A percentile compares a stretch with the other conserved stretches of the same genome.
phyloP scores from a whole-genome alignment of 2,329 filamentous ascomycete genomes.

The Didymella arachidicola region DNA sequence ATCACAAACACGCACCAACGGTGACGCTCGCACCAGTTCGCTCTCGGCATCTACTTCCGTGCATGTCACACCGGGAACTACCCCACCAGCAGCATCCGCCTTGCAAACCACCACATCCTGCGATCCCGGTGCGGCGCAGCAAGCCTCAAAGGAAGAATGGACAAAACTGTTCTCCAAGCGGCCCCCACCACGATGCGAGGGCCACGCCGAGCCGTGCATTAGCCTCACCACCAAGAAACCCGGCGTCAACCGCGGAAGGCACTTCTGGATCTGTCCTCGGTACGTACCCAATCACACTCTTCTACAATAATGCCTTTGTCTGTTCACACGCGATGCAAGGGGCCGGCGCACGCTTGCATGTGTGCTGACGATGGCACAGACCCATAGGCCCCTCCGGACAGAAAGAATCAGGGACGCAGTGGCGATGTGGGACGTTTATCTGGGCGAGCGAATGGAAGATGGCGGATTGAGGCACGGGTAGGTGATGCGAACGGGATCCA shows the following conservation, averaged over 20 bases:
- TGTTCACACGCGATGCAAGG: constrained; percentile 11
- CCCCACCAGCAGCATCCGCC: constrained; percentile 12
- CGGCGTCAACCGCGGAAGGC: constrained; percentile 76
- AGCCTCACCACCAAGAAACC: constrained; percentile 86
- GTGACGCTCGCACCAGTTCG: constrained; percentile 3
- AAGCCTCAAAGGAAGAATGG: constrained; percentile 77
- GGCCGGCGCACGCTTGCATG: constrained; percentile 1
- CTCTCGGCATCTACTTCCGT: constrained; percentile 8
- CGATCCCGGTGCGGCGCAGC: constrained; percentile 61
- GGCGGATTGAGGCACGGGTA: constrained; percentile 21
- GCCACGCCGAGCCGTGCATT: constrained; percentile 85
- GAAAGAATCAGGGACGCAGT: constrained; percentile 84
- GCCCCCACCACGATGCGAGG: constrained; percentile 77
- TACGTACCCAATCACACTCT: constrained; percentile 37
- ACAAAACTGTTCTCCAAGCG: constrained; percentile 81
- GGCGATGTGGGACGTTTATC: constrained; percentile 87
- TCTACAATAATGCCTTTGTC: constrained; percentile 5
- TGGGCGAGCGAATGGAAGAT: constrained; percentile 71
- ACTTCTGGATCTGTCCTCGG: constrained; percentile 74
- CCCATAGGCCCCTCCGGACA: constrained; percentile 85
- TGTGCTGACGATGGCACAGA: constrained; percentile 45
- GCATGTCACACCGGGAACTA: constrained; percentile 7
- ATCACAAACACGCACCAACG: constrained; percentile 4
- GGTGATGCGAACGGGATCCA: constrained; percentile 9
- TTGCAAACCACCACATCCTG: constrained; percentile 8